Base-by-base conservation (phyloP, 75 land plant species). In the Sequoiadendron giganteum region DNA sequence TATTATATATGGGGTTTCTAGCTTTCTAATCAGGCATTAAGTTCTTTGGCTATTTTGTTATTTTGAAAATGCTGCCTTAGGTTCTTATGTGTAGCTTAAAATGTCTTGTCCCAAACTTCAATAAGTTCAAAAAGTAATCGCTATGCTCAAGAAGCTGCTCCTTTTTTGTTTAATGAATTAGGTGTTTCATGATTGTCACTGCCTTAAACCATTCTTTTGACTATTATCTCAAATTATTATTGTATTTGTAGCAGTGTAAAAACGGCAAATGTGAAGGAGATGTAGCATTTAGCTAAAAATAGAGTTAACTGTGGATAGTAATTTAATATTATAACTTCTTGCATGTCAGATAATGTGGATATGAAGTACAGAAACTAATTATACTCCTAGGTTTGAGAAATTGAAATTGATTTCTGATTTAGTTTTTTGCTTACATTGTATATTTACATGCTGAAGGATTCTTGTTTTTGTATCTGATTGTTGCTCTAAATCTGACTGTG, bases 401-500 rank as follows among this genome's bases (percentile, higher is more conserved):
- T 9, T 79, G 10, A 79, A 79, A 15, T 25, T 19, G 9, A 42
- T 42, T 79, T 40, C 45, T 47, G 77, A 75, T 30, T 34, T 75
- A n/a, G 28, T 32, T 34, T 34, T 34, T 34, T 11, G 77, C 34
- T 75, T 75, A 65, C 77, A 34, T 75, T 75, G 77, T 13, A 25
- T 65, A 40, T 18, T 43, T 42, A 42, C 19, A 40, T 39, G 8
- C 40, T 40, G 21, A 39, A 19, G 47, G 28, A 79, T 82, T 45
- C 84, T 47, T 1, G 32, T n/a, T 10, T 47, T 19, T 82, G 28
- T 14, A 78, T 86, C 87, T 85, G 39, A 84, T 43, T 89, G 39
- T 55, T 87, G 55, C 75, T 90, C 87, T 72, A 32, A 42, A 47
- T 52, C 16, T 28, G 28, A 49, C 21, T 43, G 7, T 88, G 88